phyloP scores from a whole-genome alignment of 148 eudicot genomes.

The Amaranthus hypochondriacus region DNA sequence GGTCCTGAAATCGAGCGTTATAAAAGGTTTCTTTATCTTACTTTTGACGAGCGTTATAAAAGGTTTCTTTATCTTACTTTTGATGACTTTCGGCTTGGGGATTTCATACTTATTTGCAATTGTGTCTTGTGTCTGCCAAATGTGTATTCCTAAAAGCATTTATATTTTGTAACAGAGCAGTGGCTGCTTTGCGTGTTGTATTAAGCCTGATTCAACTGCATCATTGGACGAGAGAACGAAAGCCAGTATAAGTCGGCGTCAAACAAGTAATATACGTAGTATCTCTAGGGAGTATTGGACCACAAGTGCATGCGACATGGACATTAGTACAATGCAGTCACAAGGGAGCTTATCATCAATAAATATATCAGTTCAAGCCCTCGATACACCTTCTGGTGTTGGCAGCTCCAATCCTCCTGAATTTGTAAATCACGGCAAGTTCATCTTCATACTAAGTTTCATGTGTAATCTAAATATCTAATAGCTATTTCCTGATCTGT shows the following conservation, averaged over 20 bases:
- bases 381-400: constrained; percentile 43
- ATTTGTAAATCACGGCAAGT: constrained; percentile 78
- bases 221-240: constrained; percentile 34
- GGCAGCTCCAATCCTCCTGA: constrained; percentile 47
- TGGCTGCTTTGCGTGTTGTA: constrained; percentile 61
- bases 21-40: background rate
- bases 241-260: constrained; percentile 25
- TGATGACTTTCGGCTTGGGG: background rate
- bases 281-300: constrained; percentile 57
- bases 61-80: background rate
- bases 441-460: background rate
- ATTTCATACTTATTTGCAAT: background rate
- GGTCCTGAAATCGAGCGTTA: background rate
- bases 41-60: too few species aligned
- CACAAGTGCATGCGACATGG: constrained; percentile 61
- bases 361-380: constrained; percentile 42
- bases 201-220: constrained; percentile 30
- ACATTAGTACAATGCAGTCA: constrained; percentile 52
- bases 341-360: constrained; percentile 65
- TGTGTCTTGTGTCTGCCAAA: background rate
- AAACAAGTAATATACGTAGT: constrained; percentile 24
- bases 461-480: too few species aligned
- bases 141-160: constrained; percentile 38
- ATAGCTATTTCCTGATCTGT: background rate
- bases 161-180: constrained; percentile 82